Percentiles rank a stretch among this genome's conserved stretches.
Conservation (phyloP, 106 monocot genomes). For the Dactylorhiza incarnata region DNA sequence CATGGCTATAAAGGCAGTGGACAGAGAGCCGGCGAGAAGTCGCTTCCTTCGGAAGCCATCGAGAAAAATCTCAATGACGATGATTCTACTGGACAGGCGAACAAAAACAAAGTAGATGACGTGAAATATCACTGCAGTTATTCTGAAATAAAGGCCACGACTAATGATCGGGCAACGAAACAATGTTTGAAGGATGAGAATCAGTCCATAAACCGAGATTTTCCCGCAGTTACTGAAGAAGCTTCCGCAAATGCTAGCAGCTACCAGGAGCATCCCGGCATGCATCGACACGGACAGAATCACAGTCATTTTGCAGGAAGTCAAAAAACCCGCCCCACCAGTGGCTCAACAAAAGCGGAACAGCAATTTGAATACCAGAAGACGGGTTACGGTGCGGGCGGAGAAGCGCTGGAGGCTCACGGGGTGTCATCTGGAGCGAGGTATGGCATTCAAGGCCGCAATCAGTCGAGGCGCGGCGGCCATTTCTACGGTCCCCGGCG, state of each 20-base stretch:
- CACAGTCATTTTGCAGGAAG: constrained; percentile 8
- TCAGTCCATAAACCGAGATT: background rate
- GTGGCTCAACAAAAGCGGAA: background rate
- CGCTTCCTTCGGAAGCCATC: background rate
- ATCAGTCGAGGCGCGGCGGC: background rate
- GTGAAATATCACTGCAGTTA: background rate
- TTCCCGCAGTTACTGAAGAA: background rate
- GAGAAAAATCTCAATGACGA: background rate
- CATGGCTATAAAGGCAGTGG: constrained; percentile 10
- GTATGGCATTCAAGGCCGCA: background rate
- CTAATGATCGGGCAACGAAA: background rate
- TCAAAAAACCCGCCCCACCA: background rate
- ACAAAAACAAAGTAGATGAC: background rate
- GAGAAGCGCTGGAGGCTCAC: background rate
- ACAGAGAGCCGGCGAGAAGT: constrained; percentile 12
- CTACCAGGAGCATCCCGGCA: constrained; percentile 1
- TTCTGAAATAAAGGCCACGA: background rate
- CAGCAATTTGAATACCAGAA: constrained; percentile 1
- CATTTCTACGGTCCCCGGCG: constrained; percentile 4
- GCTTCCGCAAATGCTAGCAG: background rate
- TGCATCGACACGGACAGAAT: constrained; percentile 13
- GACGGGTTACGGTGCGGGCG: background rate
- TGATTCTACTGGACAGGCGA: background rate
- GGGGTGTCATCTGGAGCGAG: background rate
- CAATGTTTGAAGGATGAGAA: constrained; percentile 5